phyloP scores from a whole-genome alignment of 2,329 filamentous ascomycete species.

The Colletotrichum simmondsii region DNA sequence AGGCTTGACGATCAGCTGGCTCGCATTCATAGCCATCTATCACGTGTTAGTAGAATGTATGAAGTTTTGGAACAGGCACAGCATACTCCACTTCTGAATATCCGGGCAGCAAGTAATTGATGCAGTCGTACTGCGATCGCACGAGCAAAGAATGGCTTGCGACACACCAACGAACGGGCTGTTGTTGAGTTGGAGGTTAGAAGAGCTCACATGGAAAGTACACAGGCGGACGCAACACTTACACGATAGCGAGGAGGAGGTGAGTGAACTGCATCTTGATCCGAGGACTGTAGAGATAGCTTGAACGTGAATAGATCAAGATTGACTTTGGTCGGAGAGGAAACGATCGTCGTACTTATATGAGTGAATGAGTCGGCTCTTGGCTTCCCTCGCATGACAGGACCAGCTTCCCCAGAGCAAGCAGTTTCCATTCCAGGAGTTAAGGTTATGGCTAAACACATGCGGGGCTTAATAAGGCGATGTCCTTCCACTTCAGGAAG shows the following conservation, averaged over 20 bases:
- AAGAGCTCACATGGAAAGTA: not conserved
- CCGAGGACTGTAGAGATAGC: not conserved
- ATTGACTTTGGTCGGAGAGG: not conserved
- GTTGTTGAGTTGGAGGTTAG: not conserved
- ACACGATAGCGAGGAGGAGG: not conserved
- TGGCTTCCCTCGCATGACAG: not conserved
- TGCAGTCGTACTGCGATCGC: not conserved
- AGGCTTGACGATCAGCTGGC: not conserved
- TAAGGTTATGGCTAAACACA: not conserved
- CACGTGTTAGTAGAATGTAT: not conserved
- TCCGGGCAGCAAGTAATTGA: constrained; percentile 12
- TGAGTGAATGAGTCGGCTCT: not conserved
- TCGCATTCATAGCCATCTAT: constrained; percentile 8
- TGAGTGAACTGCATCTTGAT: not conserved
- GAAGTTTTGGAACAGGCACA: not conserved
- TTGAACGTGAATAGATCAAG: not conserved
- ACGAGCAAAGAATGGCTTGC: constrained; percentile 4
- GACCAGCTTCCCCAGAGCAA: not conserved
- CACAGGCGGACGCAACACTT: not conserved
- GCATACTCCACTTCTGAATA: constrained; percentile 1
- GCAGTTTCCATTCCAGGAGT: not conserved
- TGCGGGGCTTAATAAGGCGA: not conserved
- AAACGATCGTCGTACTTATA: not conserved
- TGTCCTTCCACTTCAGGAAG: not conserved
- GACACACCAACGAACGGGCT: constrained; percentile 15